Evolutionary conservation across 2,329 filamentous ascomycete genomes (phyloP), one percentile per base, ranked within the genome.

Genomic region (Trichoderma atroviride): DNA sequence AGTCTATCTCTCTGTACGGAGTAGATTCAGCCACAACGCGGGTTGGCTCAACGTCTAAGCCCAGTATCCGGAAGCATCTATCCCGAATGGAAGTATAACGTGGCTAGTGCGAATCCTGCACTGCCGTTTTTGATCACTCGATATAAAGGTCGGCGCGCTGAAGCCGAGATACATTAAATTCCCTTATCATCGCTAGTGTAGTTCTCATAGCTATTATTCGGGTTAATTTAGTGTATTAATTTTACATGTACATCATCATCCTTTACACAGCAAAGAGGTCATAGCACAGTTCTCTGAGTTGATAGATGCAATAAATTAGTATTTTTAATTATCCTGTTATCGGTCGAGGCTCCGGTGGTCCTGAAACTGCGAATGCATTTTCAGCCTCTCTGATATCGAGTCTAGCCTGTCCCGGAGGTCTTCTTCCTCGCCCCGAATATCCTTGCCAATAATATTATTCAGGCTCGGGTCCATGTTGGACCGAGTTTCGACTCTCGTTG

Each of bases 331-430:
- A 5, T n/a, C 19, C 40, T 4, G 40, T 24, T 22, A 61, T 33
- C 40, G 11, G 22, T 61, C 59, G 6, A 50, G 27, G 31, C 16
- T 61, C 11, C 37, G 11, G 14, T 61, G 59, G 11, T 61, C 59
- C 9, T 22, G 59, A 50, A 61, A 50, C 6, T 61, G 59, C 9
- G 27, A 33, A 50, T 50, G 40, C 40, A 61, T 61, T 11, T 61
- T 61, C 11, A 61, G 40, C 27, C 59, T 50, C 40, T 61, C 59
- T 6, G 59, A 50, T 22, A 61, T 61, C 3, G 47, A 50, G 10
- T 61, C 59, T 11, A 61, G 37, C 7, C 59, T 29, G 50, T 61
- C 59, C 3, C 59, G 59, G 19, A 61, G 4, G n/a, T 61, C 59
- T 29, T 61, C 59, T 29, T 61, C 59, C 11, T 61, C 59, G 3